Conservation (phyloP, 2,329 filamentous ascomycete genomes). For the Ophiostoma australiae region DNA sequence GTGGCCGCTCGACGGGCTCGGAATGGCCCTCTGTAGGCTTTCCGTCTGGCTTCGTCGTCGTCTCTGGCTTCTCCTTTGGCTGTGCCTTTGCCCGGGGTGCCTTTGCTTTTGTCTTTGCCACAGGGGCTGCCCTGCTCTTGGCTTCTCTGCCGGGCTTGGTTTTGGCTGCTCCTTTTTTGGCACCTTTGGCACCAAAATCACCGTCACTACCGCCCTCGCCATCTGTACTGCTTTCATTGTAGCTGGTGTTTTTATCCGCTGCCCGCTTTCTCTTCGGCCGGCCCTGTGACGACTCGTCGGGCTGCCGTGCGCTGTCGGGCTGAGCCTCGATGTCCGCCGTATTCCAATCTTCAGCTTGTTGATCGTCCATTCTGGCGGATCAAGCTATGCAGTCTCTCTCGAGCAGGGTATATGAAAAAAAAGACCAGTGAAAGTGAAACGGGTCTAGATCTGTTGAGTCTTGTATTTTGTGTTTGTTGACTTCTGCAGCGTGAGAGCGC, state of each 20-base stretch:
- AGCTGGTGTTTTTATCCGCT: neutral
- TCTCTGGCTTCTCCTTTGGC: neutral
- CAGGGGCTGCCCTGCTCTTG: neutral
- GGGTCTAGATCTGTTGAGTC: neutral
- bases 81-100: neutral
- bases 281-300: neutral
- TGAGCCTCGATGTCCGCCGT: neutral
- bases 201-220: neutral
- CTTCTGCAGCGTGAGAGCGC: neutral
- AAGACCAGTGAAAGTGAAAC: neutral
- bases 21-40: neutral
- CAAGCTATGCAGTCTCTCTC: neutral
- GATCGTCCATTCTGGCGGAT: neutral
- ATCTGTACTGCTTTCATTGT: neutral
- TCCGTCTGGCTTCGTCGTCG: neutral
- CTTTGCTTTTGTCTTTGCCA: neutral
- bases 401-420: neutral
- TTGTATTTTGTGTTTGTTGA: neutral
- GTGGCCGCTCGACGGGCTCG: slow-evolving; percentile 2
- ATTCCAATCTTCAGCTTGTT: neutral
- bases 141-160: neutral
- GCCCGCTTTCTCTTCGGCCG: slow-evolving; percentile 5
- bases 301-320: neutral
- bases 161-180: neutral
- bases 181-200: neutral